Base-by-base conservation (phyloP, 768 basidiomycete species). In the Kwoniella dendrophila region DNA sequence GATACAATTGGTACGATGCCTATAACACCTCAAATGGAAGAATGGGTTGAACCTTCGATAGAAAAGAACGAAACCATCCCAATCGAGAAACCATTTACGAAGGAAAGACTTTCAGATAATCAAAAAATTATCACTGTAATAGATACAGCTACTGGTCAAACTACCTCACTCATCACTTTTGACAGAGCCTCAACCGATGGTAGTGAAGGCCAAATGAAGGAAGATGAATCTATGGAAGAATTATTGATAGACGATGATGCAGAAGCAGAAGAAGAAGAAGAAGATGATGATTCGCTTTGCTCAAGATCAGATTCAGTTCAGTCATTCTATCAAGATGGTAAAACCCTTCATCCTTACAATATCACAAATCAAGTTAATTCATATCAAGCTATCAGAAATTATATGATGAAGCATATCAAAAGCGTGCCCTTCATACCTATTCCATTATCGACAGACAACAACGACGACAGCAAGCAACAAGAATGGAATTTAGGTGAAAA, bases 11-110 rank as follows among this genome's bases (percentile, higher is more conserved):
- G 43, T 1, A 48, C 43, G 4, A 58, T 58, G 56, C 56, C 56
- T 33, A 58, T 58, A 20, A 58, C 56, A 1, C 56, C 56, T 22
- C 45, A 58, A 22, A 32, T 34, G 30, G 56, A 58, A 29, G 56
- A 49, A 1, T 58, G 56, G 56, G 24, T n/a, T 5, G 56, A 34
- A 6, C 22, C 14, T 32, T 27, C 22, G 14, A 30, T 43, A 8
- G 54, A 56, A 7, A 10, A 53, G 22, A 33, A n/a, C 30, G 52
- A 29, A 36, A 8, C 27, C 32, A 18, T 16, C 12, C 16, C 18
- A 26, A 22, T 24, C 12, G 33, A 53, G n/a, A n/a, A n/a, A n/a
- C n/a, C n/a, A n/a, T n/a, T n/a, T n/a, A n/a, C n/a, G n/a, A n/a
- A n/a, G n/a, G n/a, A n/a, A n/a, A n/a, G n/a, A n/a, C n/a, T n/a